These are phyloP conservation scores for Monilinia aucupariae DNA, from an alignment of 2,329 filamentous ascomycete species.

Conservation along the genomic window DNA sequence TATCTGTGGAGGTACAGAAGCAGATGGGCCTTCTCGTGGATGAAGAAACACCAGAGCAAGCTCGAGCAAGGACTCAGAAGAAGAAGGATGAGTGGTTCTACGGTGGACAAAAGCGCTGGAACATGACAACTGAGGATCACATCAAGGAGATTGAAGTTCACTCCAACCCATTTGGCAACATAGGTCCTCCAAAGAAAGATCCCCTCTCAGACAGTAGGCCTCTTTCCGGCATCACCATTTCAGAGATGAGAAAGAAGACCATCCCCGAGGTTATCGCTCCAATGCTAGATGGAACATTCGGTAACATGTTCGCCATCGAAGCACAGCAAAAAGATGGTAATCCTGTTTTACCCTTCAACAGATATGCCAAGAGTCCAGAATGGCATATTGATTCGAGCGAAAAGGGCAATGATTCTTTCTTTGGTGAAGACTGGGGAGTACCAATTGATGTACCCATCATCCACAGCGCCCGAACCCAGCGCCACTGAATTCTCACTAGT, in stretches of 20 bases:
- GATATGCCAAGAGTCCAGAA: conserved; percentile 23
- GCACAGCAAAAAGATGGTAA: conserved; percentile 20
- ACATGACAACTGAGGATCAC: conserved; percentile 28
- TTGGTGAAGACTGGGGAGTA: conserved; percentile 32
- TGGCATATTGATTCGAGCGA: conserved; percentile 28
- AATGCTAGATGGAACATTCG: conserved; percentile 29
- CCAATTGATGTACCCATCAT: not conserved
- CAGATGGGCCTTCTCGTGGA: conserved; percentile 18
- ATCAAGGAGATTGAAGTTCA: conserved; percentile 23
- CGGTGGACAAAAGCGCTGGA: conserved; percentile 28
- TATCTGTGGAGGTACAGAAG: conserved; percentile 20
- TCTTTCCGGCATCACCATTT: conserved; percentile 20
- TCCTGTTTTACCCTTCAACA: conserved; percentile 23
- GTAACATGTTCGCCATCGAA: conserved; percentile 28
- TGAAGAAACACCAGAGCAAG: conserved; percentile 3
- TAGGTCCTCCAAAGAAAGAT: conserved; percentile 20
- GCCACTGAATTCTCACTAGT: not conserved
- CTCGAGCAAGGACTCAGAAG: conserved; percentile 18
- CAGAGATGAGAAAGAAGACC: conserved; percentile 28
- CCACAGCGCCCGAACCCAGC: not conserved
- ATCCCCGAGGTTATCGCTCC: conserved; percentile 25
- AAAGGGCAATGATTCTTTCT: conserved; percentile 30
- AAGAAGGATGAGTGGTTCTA: conserved; percentile 32
- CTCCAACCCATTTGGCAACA: conserved; percentile 20
- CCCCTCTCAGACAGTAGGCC: conserved; percentile 17